Evolutionary conservation across 768 basidiomycete genomes (phyloP).

Genomic region (Tubosaeta sp.): DNA sequence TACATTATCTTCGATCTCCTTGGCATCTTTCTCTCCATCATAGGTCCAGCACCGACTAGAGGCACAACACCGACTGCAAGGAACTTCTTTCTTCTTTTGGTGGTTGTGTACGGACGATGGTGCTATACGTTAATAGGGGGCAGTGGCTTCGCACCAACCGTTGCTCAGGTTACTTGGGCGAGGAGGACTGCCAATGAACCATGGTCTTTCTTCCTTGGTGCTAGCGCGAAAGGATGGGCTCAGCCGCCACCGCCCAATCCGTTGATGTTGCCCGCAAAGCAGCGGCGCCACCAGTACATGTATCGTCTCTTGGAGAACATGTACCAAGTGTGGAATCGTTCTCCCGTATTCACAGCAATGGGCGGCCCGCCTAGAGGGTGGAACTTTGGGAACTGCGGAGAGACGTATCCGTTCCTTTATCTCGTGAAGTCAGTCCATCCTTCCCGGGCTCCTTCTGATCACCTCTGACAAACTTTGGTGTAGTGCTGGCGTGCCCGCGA

Average conservation of each 20-base stretch:
- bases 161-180: not conserved
- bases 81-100: not conserved
- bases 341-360: not conserved
- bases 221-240: not conserved
- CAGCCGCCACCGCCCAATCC: too few species aligned
- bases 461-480: not conserved
- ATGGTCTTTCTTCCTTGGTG: not conserved
- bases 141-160: not conserved
- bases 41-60: not conserved
- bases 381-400: not conserved
- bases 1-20: not conserved
- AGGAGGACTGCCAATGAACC: not conserved
- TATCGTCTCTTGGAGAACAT: not conserved
- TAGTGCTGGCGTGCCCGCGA: not conserved
- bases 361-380: not conserved
- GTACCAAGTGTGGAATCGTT: not conserved
- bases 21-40: not conserved
- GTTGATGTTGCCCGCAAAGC: not conserved
- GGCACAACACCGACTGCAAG: not conserved
- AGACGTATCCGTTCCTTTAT: not conserved
- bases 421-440: not conserved
- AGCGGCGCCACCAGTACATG: not conserved
- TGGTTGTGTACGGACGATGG: not conserved
- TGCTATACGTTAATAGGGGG: not conserved
- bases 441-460: not conserved